Base-by-base conservation (phyloP, 2,329 filamentous ascomycete genomes). In the Aspergillus tubingensis region DNA sequence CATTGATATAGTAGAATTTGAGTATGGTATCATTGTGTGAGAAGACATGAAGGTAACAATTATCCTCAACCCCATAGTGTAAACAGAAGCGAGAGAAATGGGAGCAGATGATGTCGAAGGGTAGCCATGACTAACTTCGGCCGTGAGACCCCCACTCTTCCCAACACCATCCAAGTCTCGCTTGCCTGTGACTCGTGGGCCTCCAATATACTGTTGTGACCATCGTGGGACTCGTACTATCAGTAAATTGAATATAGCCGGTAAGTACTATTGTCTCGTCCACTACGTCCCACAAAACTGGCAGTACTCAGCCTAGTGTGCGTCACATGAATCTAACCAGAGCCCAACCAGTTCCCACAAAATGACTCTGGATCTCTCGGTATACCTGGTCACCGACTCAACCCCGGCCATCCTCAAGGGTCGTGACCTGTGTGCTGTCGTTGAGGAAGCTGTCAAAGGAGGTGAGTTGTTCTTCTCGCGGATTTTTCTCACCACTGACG, bases 351-450 rank as follows among this genome's bases (percentile, higher is more conserved):
- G 39, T 39, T 30, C 17, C 25, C 47, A 23, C 19, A 80, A 61
- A 64, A 78, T 76, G 72, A 71, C 78, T 19, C 81, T 89, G 50
- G 87, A 96, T 77, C 93, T 96, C 75, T 88, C 89, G 52, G 81
- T 97, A 41, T 97, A 97, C 74, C 84, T 97, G 60, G 93, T 97
- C 68, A 97, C 93, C 5, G 93, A 97, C 82, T 95, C 92, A 54
- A 96, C 92, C n/a, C 85, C 89, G 13, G 86, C 87, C 36, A 92
- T 96, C 67, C 86, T 97, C 47, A 90, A 90, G 57, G 79, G 83
- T 64, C 85, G 84, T 67, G 84, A 92, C 73, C 82, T 97, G 39
- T 84, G 86, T 61, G 68, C 84, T 8, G 88, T 96, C 1, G 92
- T 97, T 57, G 87, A 89, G 70, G 83, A 86, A 49, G 90, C 92